Conservation (phyloP, 805 yeast species). For the Metschnikowia lachancei region DNA sequence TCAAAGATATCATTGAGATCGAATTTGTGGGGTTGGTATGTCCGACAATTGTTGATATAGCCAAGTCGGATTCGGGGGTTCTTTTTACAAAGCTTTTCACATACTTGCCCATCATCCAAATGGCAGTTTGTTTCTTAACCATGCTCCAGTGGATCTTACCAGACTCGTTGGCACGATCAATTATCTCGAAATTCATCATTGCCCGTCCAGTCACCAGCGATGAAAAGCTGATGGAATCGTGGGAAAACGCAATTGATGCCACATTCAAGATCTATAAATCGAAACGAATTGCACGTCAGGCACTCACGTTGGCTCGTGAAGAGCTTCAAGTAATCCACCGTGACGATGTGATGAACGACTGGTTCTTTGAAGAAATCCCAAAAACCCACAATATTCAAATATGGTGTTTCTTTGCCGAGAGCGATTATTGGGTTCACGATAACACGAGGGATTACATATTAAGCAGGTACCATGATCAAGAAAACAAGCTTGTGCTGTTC, state of each 20-base stretch:
- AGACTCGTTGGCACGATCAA: slow-evolving; percentile 20
- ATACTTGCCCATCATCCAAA: slow-evolving; percentile 30
- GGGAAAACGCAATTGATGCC: slow-evolving; percentile 42
- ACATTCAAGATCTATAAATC: slow-evolving; percentile 43
- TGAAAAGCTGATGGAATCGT: slow-evolving; percentile 21
- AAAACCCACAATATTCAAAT: slow-evolving; percentile 27
- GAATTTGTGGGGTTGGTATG: slow-evolving; percentile 59
- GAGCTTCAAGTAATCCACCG: slow-evolving; percentile 54
- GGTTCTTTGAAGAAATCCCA: slow-evolving; percentile 35
- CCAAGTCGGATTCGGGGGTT: slow-evolving; percentile 39
- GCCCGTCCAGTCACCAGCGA: slow-evolving; percentile 26
- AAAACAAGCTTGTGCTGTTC: slow-evolving; percentile 30
- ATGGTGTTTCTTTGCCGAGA: slow-evolving; percentile 59
- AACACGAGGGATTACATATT: slow-evolving; percentile 47
- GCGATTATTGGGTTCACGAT: slow-evolving; percentile 65
- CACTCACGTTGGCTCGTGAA: slow-evolving; percentile 54
- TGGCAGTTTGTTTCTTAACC: slow-evolving; percentile 26
- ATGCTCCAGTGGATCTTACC: slow-evolving; percentile 34
- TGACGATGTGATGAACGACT: slow-evolving; percentile 51
- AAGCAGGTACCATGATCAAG: slow-evolving; percentile 31
- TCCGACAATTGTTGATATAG: slow-evolving; percentile 67
- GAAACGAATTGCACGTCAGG: slow-evolving; percentile 49
- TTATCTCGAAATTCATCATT: slow-evolving; percentile 25
- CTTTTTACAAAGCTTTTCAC: slow-evolving; percentile 25
- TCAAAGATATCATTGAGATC: slow-evolving; percentile 29